Conservation (phyloP, 345 rosid species). For the Linum trigynum region DNA sequence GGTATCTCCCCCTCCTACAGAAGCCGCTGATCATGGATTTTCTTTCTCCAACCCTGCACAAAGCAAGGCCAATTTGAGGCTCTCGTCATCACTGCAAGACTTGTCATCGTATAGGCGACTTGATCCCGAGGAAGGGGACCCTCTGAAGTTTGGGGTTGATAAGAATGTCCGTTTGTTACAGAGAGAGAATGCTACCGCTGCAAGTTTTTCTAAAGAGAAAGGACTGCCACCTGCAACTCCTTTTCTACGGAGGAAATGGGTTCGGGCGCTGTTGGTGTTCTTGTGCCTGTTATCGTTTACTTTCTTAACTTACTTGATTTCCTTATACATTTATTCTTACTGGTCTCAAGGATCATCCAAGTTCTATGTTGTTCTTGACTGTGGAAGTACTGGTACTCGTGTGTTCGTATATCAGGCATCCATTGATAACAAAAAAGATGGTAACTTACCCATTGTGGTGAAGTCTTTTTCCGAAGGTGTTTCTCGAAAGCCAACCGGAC, state of each 20-base stretch:
- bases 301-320: conserved; percentile 44
- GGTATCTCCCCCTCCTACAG: conserved; percentile 27
- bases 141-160: conserved; percentile 31
- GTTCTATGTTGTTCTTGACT: conserved; percentile 87
- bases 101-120: conserved; percentile 46
- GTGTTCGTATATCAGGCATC: conserved; percentile 74
- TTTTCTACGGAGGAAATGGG: conserved; percentile 46
- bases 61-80: conserved; percentile 47
- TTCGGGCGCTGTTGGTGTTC: conserved; percentile 38
- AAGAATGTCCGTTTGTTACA: conserved; percentile 30
- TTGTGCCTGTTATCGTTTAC: conserved; percentile 48
- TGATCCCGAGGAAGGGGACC: conserved; percentile 46
- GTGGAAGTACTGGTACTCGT: conserved; percentile 99
- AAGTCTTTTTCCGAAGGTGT: conserved; percentile 60
- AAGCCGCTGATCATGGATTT: conserved; percentile 26
- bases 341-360: conserved; percentile 69
- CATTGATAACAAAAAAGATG: conserved; percentile 43
- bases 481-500: conserved; percentile 66
- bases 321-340: conserved; percentile 52
- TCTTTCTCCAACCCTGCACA: conserved; percentile 30
- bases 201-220: conserved; percentile 88
- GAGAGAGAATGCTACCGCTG: conserved; percentile 39
- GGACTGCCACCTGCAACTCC: conserved; percentile 38
- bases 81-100: conserved; percentile 85
- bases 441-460: conserved; percentile 61